Evolutionary conservation across 2,329 filamentous ascomycete genomes (phyloP), one percentile per base, ranked within the genome.

Genomic region (Calonectria hawksworthii): DNA sequence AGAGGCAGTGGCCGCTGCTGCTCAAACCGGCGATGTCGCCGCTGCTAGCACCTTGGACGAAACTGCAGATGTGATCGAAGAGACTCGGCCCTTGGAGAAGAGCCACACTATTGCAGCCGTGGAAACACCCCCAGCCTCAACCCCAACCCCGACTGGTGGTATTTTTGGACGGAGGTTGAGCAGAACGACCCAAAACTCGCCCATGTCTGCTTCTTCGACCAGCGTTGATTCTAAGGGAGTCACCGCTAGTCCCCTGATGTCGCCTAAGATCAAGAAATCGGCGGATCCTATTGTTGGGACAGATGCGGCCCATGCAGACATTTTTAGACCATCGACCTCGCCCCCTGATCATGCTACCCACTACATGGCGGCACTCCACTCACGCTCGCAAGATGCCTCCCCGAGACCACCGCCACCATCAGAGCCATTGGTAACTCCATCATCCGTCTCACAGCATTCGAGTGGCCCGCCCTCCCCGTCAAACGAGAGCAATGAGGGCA

Each of bases 291-390:
- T 93, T 26, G 90, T 96, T 9, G 92, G 91, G 36, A 92, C 93
- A 0, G 93, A 95, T 79, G 88, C 90, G 41, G 89, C 91, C 0
- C 93, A 93, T 75, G 92, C 92, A 26, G 93, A 95, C 74, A 88
- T 92, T 16, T 90, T 91, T 77, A 91, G 90, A 74, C 88, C 89
- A 18, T 90, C 89, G 5, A 88, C 87, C 1, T 90, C 90, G 38
- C 88, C 89, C 7, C 89, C 90, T 2, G 90, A 92, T 47, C 88
- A 92, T 81, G 93, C 93, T 30, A 88, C 89, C 28, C 90, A 88
- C 77, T 88, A 90, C 32, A 95, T 96, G 88, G 93, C 93, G 70
- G 92, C 92, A 50, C 87, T 95, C 50, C 92, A 93, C n/a, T 90
- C 88, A 23, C 88, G 90, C 23, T 91, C 93, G 1, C 88, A 90